These are phyloP conservation scores for Adansonia grandidieri DNA, from an alignment of 441 rosid species.

Conservation along the genomic window DNA sequence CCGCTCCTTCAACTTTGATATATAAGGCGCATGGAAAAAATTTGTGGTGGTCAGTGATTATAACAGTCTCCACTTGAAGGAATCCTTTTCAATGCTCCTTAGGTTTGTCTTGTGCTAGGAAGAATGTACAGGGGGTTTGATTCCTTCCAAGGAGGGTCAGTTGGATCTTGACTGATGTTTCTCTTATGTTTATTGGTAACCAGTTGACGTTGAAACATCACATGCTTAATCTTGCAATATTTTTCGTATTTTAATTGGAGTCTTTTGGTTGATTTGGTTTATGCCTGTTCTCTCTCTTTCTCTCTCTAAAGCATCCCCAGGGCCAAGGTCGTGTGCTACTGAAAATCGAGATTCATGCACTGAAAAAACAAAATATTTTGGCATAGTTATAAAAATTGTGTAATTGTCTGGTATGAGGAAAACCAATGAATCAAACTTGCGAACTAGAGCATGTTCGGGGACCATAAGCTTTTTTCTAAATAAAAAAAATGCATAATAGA, in stretches of 20 bases:
- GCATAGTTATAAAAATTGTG: neutral
- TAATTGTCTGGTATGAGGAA: neutral
- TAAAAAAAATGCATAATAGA: neutral
- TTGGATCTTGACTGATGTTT: conserved; percentile 30
- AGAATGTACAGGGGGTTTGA: conserved; percentile 40
- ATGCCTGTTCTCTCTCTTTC: neutral
- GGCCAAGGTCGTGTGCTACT: neutral
- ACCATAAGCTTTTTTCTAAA: neutral
- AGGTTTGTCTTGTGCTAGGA: conserved; percentile 32
- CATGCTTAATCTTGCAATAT: conserved; percentile 22
- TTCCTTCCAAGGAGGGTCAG: conserved; percentile 16
- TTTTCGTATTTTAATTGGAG: conserved; percentile 11
- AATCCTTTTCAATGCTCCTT: conserved; percentile 26
- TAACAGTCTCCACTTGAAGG: conserved; percentile 23
- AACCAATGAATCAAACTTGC: neutral
- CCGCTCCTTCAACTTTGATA: conserved; percentile 87
- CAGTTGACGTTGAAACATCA: conserved; percentile 7
- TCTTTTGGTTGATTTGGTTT: conserved; percentile 20
- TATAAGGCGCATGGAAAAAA: conserved; percentile 19
- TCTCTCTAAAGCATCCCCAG: neutral
- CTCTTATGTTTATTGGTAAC: conserved; percentile 30
- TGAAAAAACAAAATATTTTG: neutral
- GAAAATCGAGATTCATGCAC: neutral
- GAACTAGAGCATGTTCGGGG: neutral
- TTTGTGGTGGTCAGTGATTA: conserved; percentile 30